Conservation (phyloP, 1,284 basidiomycete species). For the Apiotrichum akiyoshidainum region DNA sequence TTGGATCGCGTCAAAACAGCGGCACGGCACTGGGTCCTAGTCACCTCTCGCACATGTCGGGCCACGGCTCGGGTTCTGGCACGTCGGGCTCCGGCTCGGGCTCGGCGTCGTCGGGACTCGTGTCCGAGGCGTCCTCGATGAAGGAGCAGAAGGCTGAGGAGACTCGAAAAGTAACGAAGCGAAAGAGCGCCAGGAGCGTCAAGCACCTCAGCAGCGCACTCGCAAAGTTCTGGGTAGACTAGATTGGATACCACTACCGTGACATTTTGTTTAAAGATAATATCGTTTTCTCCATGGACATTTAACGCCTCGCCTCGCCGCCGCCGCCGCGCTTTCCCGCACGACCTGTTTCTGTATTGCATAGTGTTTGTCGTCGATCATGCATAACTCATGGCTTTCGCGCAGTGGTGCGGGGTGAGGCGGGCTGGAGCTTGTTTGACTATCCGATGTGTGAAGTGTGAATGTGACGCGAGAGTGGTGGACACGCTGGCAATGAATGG, state of each 20-base stretch:
- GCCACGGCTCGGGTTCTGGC: constrained; percentile 4
- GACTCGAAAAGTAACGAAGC: constrained; percentile 22
- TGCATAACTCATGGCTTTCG: too few relatives aligned
- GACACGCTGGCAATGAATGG: too few relatives aligned
- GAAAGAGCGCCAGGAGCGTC: constrained; percentile 36
- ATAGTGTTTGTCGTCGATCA: too few relatives aligned
- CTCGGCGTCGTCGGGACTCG: constrained; percentile 14
- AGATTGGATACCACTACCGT: background rate
- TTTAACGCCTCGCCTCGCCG: too few relatives aligned
- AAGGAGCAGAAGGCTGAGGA: constrained; percentile 8
- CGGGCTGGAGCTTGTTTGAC: too few relatives aligned
- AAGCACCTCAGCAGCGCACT: constrained; percentile 39
- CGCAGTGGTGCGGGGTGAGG: too few relatives aligned
- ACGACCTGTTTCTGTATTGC: too few relatives aligned
- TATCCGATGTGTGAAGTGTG: too few relatives aligned
- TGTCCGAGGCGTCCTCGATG: constrained; percentile 1
- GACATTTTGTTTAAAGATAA: too few relatives aligned
- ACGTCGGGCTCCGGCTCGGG: constrained; percentile 18
- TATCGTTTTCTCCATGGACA: too few relatives aligned
- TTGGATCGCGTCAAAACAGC: constrained; percentile 18
- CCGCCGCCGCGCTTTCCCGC: too few relatives aligned
- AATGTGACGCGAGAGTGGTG: too few relatives aligned
- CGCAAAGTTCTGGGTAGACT: constrained; percentile 47
- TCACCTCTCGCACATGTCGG: constrained; percentile 1
- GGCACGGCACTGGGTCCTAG: constrained; percentile 16